Base-by-base conservation (phyloP, 179 eudicot species). In the Gypsophila paniculata region DNA sequence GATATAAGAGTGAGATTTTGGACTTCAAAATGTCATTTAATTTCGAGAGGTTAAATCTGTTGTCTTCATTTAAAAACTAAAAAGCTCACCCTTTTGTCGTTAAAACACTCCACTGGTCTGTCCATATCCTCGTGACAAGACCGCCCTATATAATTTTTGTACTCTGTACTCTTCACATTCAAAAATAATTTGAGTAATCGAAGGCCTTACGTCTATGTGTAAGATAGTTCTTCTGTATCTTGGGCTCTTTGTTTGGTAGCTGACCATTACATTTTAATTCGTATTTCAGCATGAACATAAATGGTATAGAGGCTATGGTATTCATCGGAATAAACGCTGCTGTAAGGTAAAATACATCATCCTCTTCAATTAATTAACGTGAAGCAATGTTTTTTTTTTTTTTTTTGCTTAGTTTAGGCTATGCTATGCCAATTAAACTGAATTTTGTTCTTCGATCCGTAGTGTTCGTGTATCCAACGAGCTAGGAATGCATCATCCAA, bases 391-490 rank as follows among this genome's bases (percentile, higher is more conserved):
- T 17, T 6, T 25, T 36, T 66, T 46, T 0, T 22, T 38, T 12
- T 17, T 6, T 25, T 36, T 66, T 46, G 0, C 57, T 72, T 36
- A 15, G 21, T 42, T 29, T 19, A 9, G 23, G 11, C 17, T 17
- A 9, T 38, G 7, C 38, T 13, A 9, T 13, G 22, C 59, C 59
- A 3, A 25, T 14, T 34, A 42, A 42, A 68, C 22, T 51, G 59
- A 29, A 25, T 10, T 53, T 44, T 8, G 17, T 2, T 52, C 10
- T 15, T 15, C 8, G 12, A 9, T 26, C 10, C 25, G 23, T 68
- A 93, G 98, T 51, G 93, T 93, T 34, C 82, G 98, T 17, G 88
- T 93, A 0, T 88, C 96, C 0, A 93, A 93, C 61, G 98, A 93
- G 84, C 91, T 93, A 0, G 98, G 98, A 68, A 80, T 93, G 55